Conservation (phyloP, 305 asterid species). For the Fraxinus baroniana region DNA sequence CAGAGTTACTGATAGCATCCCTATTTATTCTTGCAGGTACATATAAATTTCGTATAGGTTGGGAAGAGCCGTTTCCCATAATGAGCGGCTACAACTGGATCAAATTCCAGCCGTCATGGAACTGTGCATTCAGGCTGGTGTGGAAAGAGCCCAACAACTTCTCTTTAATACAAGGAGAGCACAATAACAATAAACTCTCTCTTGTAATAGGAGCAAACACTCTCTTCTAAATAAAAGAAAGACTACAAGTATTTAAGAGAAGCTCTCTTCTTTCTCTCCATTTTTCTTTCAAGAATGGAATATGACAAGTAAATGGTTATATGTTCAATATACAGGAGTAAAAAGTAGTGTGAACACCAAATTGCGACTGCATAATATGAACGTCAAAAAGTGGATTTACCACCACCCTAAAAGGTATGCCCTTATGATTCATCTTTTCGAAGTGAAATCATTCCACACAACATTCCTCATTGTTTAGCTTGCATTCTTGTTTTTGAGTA, state of each 20-base stretch:
- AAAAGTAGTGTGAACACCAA: neutral
- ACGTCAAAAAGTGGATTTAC: neutral
- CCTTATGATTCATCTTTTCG: no score
- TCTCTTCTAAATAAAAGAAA: neutral
- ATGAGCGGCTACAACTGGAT: slow-evolving; percentile 66
- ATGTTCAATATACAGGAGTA: neutral
- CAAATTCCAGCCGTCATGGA: slow-evolving; percentile 71
- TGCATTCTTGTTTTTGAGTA: no score
- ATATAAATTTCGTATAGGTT: slow-evolving; percentile 27
- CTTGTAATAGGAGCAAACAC: neutral
- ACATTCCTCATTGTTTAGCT: no score
- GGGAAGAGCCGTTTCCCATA: slow-evolving; percentile 71
- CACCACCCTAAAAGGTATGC: neutral
- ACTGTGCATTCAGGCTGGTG: slow-evolving; percentile 80
- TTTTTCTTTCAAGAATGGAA: no score
- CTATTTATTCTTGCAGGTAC: slow-evolving; percentile 58
- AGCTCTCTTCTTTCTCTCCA: neutral
- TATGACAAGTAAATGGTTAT: neutral
- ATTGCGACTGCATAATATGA: neutral
- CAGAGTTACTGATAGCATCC: slow-evolving; percentile 34
- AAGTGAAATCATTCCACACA: no score
- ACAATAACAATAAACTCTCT: neutral
- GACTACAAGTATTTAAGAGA: neutral
- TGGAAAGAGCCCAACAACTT: slow-evolving; percentile 5
- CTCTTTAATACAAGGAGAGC: neutral